These are phyloP conservation scores for Nigrograna mackinnonii DNA, from an alignment of 2,329 filamentous ascomycete genomes.

Conservation along the genomic window DNA sequence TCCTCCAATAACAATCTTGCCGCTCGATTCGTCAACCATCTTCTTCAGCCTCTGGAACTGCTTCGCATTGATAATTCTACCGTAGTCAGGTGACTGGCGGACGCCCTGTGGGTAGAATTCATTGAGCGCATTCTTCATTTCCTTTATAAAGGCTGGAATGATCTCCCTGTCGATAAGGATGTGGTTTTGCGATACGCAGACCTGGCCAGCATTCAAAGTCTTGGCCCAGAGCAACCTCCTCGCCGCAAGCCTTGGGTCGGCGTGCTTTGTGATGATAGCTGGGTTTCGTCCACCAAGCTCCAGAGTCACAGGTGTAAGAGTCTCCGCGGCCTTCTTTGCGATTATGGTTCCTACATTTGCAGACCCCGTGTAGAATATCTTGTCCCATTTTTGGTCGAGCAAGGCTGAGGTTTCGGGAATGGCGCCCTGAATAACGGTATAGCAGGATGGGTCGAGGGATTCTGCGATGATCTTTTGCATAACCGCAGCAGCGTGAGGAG, in stretches of 20 bases:
- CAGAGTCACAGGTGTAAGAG: conserved; percentile 77
- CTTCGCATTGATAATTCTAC: conserved; percentile 76
- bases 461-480: conserved; percentile 77
- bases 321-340: conserved; percentile 57
- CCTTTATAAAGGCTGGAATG: conserved; percentile 70
- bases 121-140: conserved; percentile 71
- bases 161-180: conserved; percentile 78
- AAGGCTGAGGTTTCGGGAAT: conserved; percentile 80
- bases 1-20: conserved; percentile 86
- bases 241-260: conserved; percentile 79
- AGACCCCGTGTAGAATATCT: conserved; percentile 95
- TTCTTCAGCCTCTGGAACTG: conserved; percentile 84
- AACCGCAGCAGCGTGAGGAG: conserved; percentile 76
- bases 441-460: conserved; percentile 76
- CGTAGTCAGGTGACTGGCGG: conserved; percentile 76
- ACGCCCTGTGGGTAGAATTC: conserved; percentile 85
- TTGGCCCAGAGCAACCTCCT: conserved; percentile 89
- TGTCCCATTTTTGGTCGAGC: conserved; percentile 91
- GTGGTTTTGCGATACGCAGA: conserved; percentile 94
- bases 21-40: conserved; percentile 83
- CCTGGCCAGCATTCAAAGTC: conserved; percentile 81
- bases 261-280: conserved; percentile 84
- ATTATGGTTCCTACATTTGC: conserved; percentile 68
- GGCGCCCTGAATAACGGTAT: conserved; percentile 77
- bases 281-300: conserved; percentile 94